Percentiles rank a stretch among this genome's conserved stretches.
phyloP scores from a whole-genome alignment of 2,329 filamentous ascomycete species.

The Penicillium sp. region DNA sequence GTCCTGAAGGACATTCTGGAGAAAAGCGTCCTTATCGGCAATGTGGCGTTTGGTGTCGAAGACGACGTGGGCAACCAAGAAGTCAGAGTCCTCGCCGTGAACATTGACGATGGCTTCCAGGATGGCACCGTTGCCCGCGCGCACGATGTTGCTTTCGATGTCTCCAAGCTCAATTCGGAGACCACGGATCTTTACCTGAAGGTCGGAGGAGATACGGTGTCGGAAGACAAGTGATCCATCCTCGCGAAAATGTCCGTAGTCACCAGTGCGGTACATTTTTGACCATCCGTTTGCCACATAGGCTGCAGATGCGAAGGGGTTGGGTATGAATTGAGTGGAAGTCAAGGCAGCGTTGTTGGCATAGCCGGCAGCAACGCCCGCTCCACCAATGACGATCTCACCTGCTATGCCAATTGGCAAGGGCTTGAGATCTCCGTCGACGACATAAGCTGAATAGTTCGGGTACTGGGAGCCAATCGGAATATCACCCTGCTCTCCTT shows the following conservation, averaged over 20 bases:
- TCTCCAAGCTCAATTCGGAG: constrained; percentile 48
- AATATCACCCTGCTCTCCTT: background rate
- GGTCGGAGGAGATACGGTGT: constrained; percentile 18
- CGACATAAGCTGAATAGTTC: background rate
- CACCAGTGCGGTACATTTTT: constrained; percentile 22
- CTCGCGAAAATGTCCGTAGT: constrained; percentile 16
- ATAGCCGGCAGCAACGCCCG: background rate
- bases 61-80: constrained; percentile 41
- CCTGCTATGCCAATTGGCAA: background rate
- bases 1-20: too few relatives aligned
- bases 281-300: background rate
- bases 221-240: constrained; percentile 25
- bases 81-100: background rate
- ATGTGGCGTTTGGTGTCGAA: constrained; percentile 14
- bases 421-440: background rate
- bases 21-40: background rate
- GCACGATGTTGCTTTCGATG: constrained; percentile 36
- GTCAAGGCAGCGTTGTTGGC: background rate
- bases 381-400: background rate
- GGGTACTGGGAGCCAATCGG: background rate
- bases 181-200: constrained; percentile 23
- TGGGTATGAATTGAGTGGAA: background rate
- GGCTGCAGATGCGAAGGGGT: too few relatives aligned
- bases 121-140: constrained; percentile 20
- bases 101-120: background rate